Conservation (phyloP, 495 filamentous ascomycete genomes). For the Podospora appendiculata region DNA sequence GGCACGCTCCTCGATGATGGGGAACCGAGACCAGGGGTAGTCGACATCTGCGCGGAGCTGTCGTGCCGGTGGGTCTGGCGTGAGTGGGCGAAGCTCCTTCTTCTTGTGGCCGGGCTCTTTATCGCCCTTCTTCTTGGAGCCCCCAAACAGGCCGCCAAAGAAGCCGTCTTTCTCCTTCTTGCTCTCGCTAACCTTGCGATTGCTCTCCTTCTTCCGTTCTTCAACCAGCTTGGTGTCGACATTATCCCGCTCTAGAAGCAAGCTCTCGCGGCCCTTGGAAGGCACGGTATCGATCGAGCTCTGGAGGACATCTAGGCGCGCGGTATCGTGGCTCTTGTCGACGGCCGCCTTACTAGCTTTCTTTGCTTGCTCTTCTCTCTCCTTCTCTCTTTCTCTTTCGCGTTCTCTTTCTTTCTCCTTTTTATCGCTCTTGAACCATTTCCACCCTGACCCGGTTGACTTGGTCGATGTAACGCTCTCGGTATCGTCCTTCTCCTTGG, state of each 20-base stretch:
- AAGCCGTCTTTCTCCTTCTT: constrained; percentile 84
- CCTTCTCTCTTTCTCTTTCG: constrained; percentile 41
- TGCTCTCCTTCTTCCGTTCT: constrained; percentile 75
- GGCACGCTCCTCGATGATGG: constrained; percentile 89
- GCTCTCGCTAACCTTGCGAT: constrained; percentile 61
- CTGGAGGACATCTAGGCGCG: constrained; percentile 74
- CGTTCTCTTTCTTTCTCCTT: constrained; percentile 39
- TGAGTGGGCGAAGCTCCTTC: constrained; percentile 62
- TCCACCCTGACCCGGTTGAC: constrained; percentile 75
- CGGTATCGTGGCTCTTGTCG: constrained; percentile 61
- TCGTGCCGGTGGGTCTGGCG: constrained; percentile 69
- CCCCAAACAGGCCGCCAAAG: constrained; percentile 85
- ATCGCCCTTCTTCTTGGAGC: constrained; percentile 68
- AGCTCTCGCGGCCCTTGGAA: constrained; percentile 68
- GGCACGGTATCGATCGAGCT: constrained; percentile 60
- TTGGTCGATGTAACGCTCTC: constrained; percentile 48
- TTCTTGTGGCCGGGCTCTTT: constrained; percentile 61
- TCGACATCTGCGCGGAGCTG: constrained; percentile 78
- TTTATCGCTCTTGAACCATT: constrained; percentile 42
- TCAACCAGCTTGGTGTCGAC: constrained; percentile 68
- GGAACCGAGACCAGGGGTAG: constrained; percentile 93
- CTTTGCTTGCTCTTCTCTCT: constrained; percentile 47
- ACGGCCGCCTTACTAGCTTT: constrained; percentile 46
- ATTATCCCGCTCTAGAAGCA: constrained; percentile 69
- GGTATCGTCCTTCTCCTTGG: constrained; percentile 47